Evolutionary conservation across 805 yeast genomes (phyloP).

Genomic region (Starmerella floricola): DNA sequence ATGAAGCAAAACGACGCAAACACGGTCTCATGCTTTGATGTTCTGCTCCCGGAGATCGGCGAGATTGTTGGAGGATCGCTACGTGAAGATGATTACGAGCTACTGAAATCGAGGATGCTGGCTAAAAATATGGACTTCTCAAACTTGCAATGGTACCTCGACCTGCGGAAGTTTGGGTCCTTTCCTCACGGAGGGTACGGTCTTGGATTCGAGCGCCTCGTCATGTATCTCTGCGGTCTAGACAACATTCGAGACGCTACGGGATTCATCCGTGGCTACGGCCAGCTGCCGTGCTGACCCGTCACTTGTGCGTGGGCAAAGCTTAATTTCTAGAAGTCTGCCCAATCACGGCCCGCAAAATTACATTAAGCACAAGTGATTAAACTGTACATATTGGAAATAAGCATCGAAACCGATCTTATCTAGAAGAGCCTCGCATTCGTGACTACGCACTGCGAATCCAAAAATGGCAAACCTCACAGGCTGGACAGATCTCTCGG

Average conservation of each 20-base stretch:
- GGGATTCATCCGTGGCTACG: constrained; percentile 70
- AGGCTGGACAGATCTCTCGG: too few species aligned
- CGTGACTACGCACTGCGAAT: too few species aligned
- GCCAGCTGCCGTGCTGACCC: constrained; percentile 37
- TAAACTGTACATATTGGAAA: constrained; percentile 4
- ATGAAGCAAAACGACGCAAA: constrained; percentile 43
- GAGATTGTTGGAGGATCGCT: constrained; percentile 91
- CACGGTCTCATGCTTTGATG: constrained; percentile 77
- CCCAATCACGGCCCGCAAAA: neutral
- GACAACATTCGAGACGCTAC: constrained; percentile 78
- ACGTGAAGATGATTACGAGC: constrained; percentile 57
- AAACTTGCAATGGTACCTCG: constrained; percentile 68
- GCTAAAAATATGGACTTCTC: constrained; percentile 42
- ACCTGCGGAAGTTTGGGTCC: constrained; percentile 61
- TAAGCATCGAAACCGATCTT: too few species aligned
- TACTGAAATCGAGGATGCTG: constrained; percentile 40
- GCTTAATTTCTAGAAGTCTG: too few species aligned
- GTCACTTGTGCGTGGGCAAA: neutral
- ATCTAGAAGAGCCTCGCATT: too few species aligned
- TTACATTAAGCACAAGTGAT: neutral
- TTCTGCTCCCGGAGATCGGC: constrained; percentile 81
- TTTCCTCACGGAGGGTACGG: constrained; percentile 98
- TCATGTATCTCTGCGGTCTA: constrained; percentile 58
- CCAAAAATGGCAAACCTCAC: too few species aligned
- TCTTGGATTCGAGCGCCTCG: constrained; percentile 77